Evolutionary conservation across 2,329 filamentous ascomycete genomes (phyloP), one percentile per base, ranked within the genome.

Genomic region (Alternaria hordeiaustralica): DNA sequence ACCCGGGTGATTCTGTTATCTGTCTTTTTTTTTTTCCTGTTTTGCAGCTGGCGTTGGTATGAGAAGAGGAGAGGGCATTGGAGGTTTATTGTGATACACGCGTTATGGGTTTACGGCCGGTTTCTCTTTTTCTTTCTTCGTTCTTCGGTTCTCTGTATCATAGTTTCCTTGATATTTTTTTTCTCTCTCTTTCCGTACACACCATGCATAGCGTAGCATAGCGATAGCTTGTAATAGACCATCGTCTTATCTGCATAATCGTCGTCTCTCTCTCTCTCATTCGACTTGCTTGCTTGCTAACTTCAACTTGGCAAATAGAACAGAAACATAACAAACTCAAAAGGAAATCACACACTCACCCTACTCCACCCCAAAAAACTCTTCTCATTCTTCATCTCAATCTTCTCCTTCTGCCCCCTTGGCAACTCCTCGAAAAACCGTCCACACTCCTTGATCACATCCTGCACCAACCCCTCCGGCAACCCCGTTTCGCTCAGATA

Each of bases 371-470:
- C 83, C 61, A 85, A 61, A 68, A 84, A 85, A 55, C 81, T 83
- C 68, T 75, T 78, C 68, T 81, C 66, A 61, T 84, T 83, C 80
- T 83, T 84, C 84, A 85, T 85, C 71, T 85, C 83, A 57, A 85
- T 84, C 45, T 61, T 75, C 61, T 87, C 89, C 87, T 97, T 96
- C 79, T 96, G 92, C 69, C 90, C 88, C 64, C 83, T 76, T 1
- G 92, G 90, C 60, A 96, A 85, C 63, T 92, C 88, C 47, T 79
- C 76, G 72, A 97, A 97, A 80, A 97, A 96, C 0, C 82, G 84
- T 58, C 87, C 88, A 47, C 91, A 92, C 73, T 93, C 86, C 3
- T 81, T 73, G 57, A 93, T 88, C 25, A 95, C 92, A 65, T 86
- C 80, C 23, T 87, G 75, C 70, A 92, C 88, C 56, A 95, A 81